Conservation (phyloP, 306 rosid genomes). For the Dryas alaskensis region DNA sequence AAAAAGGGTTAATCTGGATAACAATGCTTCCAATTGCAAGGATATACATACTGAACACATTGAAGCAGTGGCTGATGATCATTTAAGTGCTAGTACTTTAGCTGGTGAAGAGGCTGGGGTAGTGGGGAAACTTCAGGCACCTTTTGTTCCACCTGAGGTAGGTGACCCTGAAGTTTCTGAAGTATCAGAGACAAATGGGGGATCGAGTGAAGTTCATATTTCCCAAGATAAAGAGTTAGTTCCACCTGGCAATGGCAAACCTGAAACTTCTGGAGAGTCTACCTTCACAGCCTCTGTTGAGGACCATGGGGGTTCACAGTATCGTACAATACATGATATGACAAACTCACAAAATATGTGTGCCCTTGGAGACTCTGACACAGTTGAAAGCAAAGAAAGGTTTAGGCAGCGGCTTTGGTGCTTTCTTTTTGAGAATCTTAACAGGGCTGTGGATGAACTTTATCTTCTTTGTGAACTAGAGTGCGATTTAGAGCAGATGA, state of each 20-base stretch:
- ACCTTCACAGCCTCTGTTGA: constrained; percentile 27
- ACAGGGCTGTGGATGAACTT: constrained; percentile 97
- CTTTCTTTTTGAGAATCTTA: constrained; percentile 96
- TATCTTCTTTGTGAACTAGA: constrained; percentile 99
- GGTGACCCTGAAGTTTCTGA: constrained; percentile 28
- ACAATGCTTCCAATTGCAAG: constrained; percentile 30
- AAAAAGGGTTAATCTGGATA: constrained; percentile 34
- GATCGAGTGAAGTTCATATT: constrained; percentile 29
- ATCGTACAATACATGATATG: constrained; percentile 33
- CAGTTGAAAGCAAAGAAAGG: constrained; percentile 91
- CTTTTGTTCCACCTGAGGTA: constrained; percentile 32
- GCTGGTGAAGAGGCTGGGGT: constrained; percentile 24
- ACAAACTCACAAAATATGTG: constrained; percentile 48
- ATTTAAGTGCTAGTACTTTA: constrained; percentile 21
- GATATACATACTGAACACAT: constrained; percentile 35
- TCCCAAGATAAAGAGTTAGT: constrained; percentile 34
- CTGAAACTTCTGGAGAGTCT: constrained; percentile 35
- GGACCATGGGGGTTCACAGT: constrained; percentile 36
- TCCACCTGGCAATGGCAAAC: constrained; percentile 27
- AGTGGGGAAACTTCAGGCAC: constrained; percentile 32
- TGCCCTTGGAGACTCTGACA: constrained; percentile 58
- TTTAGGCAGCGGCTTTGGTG: constrained; percentile 99
- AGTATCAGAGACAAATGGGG: constrained; percentile 27
- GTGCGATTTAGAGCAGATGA: constrained; percentile 95
- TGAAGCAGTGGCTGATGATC: constrained; percentile 32